Percentiles rank a stretch among this genome's conserved stretches.
Conservation (phyloP, 2,329 filamentous ascomycete species). For the Alternaria solani region DNA sequence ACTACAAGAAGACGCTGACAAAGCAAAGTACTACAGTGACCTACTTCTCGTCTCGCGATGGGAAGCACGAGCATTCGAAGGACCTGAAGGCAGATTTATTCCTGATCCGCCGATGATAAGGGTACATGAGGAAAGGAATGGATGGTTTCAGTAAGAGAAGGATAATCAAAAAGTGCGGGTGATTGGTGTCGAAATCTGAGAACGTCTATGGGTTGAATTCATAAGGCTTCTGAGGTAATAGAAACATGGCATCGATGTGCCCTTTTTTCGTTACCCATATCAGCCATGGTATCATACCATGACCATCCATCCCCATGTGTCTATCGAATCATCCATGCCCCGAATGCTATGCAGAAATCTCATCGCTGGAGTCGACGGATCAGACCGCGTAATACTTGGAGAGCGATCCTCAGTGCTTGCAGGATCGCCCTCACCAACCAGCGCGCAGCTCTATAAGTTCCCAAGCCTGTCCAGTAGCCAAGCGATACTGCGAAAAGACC, state of each 20-base stretch:
- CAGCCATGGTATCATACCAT: not conserved
- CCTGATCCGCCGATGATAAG: not conserved
- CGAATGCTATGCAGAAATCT: conserved; percentile 5
- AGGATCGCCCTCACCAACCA: not conserved
- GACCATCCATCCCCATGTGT: not conserved
- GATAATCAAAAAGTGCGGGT: not conserved
- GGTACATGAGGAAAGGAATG: not conserved
- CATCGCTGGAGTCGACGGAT: not conserved
- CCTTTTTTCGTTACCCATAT: not conserved
- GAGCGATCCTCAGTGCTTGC: not conserved
- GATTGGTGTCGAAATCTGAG: not conserved
- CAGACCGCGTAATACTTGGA: not conserved
- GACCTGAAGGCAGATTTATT: not conserved
- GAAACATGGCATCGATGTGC: too few relatives aligned
- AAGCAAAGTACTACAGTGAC: not conserved
- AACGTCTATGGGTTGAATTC: not conserved
- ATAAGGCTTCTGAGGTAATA: too few relatives aligned
- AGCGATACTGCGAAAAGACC: not conserved
- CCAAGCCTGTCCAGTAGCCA: not conserved
- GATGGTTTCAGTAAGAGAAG: not conserved
- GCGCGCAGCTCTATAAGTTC: not conserved
- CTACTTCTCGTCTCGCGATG: not conserved
- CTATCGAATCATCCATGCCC: not conserved
- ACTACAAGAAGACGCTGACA: not conserved
- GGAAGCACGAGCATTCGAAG: not conserved